These are phyloP conservation scores for Escovopsis sp. DNA, from an alignment of 2,329 filamentous ascomycete species.

Conservation along the genomic window DNA sequence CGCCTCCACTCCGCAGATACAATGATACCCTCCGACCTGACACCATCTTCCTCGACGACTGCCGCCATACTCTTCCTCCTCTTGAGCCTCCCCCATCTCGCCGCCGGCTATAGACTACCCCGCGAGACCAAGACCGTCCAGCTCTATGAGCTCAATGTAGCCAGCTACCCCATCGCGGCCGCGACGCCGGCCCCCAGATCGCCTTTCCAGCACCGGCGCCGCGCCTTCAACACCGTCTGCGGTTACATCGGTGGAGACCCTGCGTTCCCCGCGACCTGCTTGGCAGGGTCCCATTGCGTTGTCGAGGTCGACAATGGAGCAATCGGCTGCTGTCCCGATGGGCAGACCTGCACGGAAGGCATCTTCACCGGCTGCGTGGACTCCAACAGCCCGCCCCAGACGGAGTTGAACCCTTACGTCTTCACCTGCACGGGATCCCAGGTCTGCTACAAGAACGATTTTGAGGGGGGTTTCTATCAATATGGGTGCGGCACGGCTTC, in stretches of 20 bases:
- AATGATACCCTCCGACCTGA: constrained; percentile 3
- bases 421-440: constrained; percentile 36
- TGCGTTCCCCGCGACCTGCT: constrained; percentile 39
- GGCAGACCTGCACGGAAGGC: constrained; percentile 33
- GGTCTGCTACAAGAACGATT: constrained; percentile 40
- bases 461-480: constrained; percentile 39
- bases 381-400: constrained; percentile 31
- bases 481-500: constrained; percentile 39
- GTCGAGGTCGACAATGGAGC: constrained; percentile 31
- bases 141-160: constrained; percentile 22
- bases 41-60: constrained; percentile 1
- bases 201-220: constrained; percentile 20
- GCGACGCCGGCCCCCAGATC: constrained; percentile 25
- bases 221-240: constrained; percentile 38
- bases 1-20: not conserved
- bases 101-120: constrained; percentile 24
- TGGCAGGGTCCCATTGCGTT: constrained; percentile 42
- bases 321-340: constrained; percentile 42
- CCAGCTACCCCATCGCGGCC: constrained; percentile 19
- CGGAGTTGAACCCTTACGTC: constrained; percentile 38
- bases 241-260: constrained; percentile 40
- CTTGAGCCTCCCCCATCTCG: constrained; percentile 13
- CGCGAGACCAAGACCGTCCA: constrained; percentile 24
- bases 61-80: constrained; percentile 3
- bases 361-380: constrained; percentile 45